Evolutionary conservation across 805 yeast species (phyloP).

Genomic region (Brettanomyces custersianus): DNA sequence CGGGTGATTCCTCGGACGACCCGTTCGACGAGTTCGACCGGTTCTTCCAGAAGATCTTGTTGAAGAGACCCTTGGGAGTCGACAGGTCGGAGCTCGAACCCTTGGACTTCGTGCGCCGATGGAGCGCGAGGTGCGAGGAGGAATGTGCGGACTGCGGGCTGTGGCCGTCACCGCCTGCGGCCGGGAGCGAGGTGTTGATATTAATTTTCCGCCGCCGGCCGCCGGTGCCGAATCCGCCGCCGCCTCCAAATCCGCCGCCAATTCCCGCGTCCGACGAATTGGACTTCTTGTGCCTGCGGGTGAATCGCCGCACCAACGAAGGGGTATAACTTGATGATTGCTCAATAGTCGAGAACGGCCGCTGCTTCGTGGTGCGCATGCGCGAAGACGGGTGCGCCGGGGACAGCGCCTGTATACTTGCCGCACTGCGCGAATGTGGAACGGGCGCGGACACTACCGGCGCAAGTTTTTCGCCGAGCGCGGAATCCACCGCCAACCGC

Average conservation of each 20-base stretch:
- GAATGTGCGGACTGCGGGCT: too few relatives aligned
- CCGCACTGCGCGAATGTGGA: slow-evolving; percentile 4
- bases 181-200: not conserved
- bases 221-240: too few relatives aligned
- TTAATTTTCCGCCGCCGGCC: too few relatives aligned
- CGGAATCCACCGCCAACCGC: too few relatives aligned
- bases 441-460: slow-evolving; percentile 29
- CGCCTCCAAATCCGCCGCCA: not conserved
- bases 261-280: slow-evolving; percentile 49
- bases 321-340: slow-evolving; percentile 11
- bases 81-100: slow-evolving; percentile 21
- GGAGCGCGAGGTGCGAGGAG: slow-evolving; percentile 8
- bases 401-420: too few relatives aligned
- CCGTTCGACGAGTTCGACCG: slow-evolving; percentile 6
- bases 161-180: not conserved
- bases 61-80: slow-evolving; percentile 22
- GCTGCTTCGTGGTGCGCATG: slow-evolving; percentile 10
- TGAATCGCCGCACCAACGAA: not conserved
- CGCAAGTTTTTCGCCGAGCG: slow-evolving; percentile 19
- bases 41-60: slow-evolving; percentile 22
- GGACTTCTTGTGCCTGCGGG: slow-evolving; percentile 58
- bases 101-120: slow-evolving; percentile 19
- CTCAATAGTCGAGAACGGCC: slow-evolving; percentile 33
- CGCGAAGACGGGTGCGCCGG: not conserved
- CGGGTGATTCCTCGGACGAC: slow-evolving; percentile 16